These are phyloP conservation scores for Candida caryicola DNA, from an alignment of 805 yeast genomes.

Conservation along the genomic window DNA sequence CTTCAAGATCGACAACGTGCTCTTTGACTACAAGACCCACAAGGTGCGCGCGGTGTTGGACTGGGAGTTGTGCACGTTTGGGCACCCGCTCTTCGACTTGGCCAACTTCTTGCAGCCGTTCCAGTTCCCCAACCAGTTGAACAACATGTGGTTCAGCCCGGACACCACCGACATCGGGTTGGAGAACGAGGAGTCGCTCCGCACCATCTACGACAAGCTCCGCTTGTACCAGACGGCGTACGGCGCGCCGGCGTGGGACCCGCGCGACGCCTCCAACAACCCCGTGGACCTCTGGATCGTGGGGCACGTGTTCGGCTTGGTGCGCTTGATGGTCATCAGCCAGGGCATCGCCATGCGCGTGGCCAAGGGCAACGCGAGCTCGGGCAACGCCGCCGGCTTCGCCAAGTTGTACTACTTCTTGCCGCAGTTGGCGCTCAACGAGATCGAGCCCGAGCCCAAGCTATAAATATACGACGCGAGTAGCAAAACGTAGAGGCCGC, in stretches of 20 bases:
- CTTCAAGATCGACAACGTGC: constrained; percentile 61
- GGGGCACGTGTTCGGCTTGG: constrained; percentile 55
- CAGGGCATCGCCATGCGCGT: constrained; percentile 63
- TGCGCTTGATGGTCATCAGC: constrained; percentile 53
- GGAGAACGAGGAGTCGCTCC: constrained; percentile 26
- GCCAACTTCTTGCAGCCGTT: constrained; percentile 58
- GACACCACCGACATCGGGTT: constrained; percentile 29
- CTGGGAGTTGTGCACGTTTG: constrained; percentile 66
- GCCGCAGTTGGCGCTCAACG: constrained; percentile 27
- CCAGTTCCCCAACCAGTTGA: constrained; percentile 40
- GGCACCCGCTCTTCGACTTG: constrained; percentile 62
- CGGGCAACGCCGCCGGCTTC: constrained; percentile 45
- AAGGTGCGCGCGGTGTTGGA: constrained; percentile 55
- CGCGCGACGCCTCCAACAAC: constrained; percentile 37
- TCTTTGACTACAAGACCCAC: constrained; percentile 53
- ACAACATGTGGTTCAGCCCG: constrained; percentile 26
- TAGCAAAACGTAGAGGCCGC: too few species aligned
- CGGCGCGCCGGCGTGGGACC: constrained; percentile 29
- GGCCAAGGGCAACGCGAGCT: constrained; percentile 50
- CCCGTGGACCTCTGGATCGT: constrained; percentile 47
- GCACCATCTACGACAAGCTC: constrained; percentile 23
- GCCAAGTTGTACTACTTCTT: constrained; percentile 35
- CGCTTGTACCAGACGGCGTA: constrained; percentile 21
- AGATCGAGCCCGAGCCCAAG: constrained; percentile 5
- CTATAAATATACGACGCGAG: too few species aligned